Evolutionary conservation across 768 basidiomycete species (phyloP), one percentile per base, ranked within the genome.

Genomic region (Hirschioporus abietinus): DNA sequence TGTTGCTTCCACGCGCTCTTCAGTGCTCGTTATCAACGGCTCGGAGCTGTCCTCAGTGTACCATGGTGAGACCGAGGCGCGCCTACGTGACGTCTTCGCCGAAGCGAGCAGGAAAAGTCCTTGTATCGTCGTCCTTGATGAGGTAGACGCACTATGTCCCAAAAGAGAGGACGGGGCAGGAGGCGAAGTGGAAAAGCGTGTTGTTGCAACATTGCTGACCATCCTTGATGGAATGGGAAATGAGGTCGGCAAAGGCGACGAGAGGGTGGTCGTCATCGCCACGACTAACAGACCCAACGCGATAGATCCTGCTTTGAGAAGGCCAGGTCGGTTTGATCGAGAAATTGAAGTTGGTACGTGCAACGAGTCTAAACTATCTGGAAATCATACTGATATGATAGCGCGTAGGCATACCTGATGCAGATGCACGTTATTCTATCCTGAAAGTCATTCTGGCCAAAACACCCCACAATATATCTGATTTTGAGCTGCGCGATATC

Each of bases 241-340:
- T 25, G 73, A 72, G 23, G 75, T 71, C 0, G 82, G 76, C 30
- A 76, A 74, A 7, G 75, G 76, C 5, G 81, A 79, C 42, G 81
- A 77, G 5, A 83, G 91, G 68, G 93, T 99, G 15, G 91, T 99
- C 4, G 93, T 99, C 36, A 92, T 99, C 68, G 97, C 94, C 0
- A 97, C 97, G 0, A 99, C 95, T 1, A 97, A 98, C 75, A 82
- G 95, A 24, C 95, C 93, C 6, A 97, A 98, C 72, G 93, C 95
- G 10, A 95, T 98, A 63, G 95, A 98, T 74, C 95, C 96, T 59
- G 95, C 95, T 0, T 79, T 98, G 64, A 81, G 95, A 63, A 79
- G 95, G 35, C 95, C 95, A 17, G 95, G 95, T 4, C 80, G 95
- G 68, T 96, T 98, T 72, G 95, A 98, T 76, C 83, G 93, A 68